Evolutionary conservation across 2,329 filamentous ascomycete species (phyloP), one percentile per base, ranked within the genome.

Genomic region (Xylaria sp.): DNA sequence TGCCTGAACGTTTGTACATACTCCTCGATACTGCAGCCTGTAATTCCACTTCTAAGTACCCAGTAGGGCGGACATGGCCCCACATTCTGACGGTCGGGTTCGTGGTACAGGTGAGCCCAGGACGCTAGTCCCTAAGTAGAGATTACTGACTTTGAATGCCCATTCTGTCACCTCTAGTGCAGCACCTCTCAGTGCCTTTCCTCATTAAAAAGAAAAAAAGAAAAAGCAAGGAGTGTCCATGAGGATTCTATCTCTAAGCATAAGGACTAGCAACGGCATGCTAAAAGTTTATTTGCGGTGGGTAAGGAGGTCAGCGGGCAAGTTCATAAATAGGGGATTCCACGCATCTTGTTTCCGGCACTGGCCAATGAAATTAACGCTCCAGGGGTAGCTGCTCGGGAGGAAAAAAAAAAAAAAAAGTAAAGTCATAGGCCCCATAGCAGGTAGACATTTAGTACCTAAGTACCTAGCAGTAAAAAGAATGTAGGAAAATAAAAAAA

Each of bases 71-170:
- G 28, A 7, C 51, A 10, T 54, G 20, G 18, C 34, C 44, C 60
- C 60, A 54, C 60, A 44, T 46, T 31, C 60, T 44, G 50, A n/a
- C 12, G 6, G 46, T 51, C 54, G 28, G n/a, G 10, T 15, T 52
- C 25, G n/a, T 37, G 20, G 8, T 9, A 23, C 52, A 46, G 25
- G 20, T 39, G 15, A 13, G 18, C 37, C 10, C 15, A 31, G 18
- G 4, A 8, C 46, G 28, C 65, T 67, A 67, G 44, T 63, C 65
- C 25, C 28, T 13, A 63, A 67, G 18, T 2, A 37, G 54, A 46
- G 15, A 51, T 15, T 20, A 44, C 44, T 7, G 34, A 57, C 39
- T 7, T 15, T 8, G 2, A 34, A 37, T 20, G 12, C 9, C 20
- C n/a, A 44, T 58, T 31, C 34, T 23, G 1, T 44, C 12, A 44